Conservation (phyloP, 169 alveolate species). For the Ichthyophthirius multifiliis region DNA sequence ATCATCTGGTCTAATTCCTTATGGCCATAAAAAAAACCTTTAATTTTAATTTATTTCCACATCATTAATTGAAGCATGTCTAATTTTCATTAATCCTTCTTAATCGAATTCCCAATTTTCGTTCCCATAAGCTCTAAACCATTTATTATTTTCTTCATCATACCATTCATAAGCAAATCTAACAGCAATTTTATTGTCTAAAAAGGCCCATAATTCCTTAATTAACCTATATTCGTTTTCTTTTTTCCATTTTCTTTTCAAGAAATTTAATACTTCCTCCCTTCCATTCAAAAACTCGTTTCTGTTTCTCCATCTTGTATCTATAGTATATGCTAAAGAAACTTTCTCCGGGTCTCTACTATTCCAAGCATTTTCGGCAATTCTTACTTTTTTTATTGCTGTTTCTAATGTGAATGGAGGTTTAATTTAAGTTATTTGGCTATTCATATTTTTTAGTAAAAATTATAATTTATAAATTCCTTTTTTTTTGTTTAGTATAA, state of each 20-base stretch:
- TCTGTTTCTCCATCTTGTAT: conserved; percentile 8
- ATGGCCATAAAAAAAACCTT: neutral
- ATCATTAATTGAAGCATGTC: neutral
- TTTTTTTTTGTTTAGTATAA: too few relatives aligned
- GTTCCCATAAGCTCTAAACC: conserved; percentile 18
- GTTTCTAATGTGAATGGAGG: neutral
- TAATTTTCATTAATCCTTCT: conserved; percentile 1
- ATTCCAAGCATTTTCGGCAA: conserved; percentile 11
- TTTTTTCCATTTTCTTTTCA: neutral
- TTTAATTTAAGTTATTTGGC: too few relatives aligned
- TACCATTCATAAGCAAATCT: conserved; percentile 18
- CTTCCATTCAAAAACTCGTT: neutral
- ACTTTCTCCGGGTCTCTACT: neutral
- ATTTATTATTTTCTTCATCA: neutral
- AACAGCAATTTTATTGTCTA: neutral
- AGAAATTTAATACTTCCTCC: neutral
- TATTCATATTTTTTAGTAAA: too few relatives aligned
- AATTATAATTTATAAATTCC: too few relatives aligned
- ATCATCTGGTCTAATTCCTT: neutral
- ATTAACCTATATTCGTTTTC: neutral
- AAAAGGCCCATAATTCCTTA: neutral
- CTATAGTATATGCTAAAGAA: neutral
- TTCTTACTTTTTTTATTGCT: conserved; percentile 5
- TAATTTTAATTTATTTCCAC: neutral
- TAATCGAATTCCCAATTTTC: conserved; percentile 20